Percentiles rank a stretch among this genome's conserved stretches.
phyloP scores from a whole-genome alignment of 164 flowering plant genomes.

The Chimonanthus praecox region DNA sequence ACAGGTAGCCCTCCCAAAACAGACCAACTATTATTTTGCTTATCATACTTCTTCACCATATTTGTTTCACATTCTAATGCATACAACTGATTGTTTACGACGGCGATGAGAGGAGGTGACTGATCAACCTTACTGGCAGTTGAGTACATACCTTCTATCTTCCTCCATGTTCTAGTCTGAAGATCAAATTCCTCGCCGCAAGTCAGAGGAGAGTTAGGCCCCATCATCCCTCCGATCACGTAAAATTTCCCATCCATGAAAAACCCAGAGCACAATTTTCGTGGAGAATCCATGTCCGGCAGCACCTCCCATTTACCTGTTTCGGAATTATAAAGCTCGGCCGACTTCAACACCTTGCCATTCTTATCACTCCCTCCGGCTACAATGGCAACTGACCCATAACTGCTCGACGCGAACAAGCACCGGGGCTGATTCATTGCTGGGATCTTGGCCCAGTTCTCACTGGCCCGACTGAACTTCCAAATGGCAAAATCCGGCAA shows the following conservation, averaged over 20 bases:
- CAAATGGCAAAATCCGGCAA: constrained; percentile 20
- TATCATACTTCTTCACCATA: constrained; percentile 33
- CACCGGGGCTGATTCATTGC: constrained; percentile 28
- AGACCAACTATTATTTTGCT: constrained; percentile 24
- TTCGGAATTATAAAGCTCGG: constrained; percentile 34
- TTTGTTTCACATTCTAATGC: constrained; percentile 31
- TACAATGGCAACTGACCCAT: constrained; percentile 27
- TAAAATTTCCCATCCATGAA: no score
- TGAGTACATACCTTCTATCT: constrained; percentile 29
- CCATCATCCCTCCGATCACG: constrained; percentile 21
- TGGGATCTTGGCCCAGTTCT: constrained; percentile 21
- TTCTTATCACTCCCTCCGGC: constrained; percentile 34
- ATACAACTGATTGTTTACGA: constrained; percentile 34
- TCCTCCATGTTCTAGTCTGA: constrained; percentile 29
- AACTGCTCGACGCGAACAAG: constrained; percentile 32
- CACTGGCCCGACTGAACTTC: constrained; percentile 23
- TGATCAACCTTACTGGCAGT: constrained; percentile 8
- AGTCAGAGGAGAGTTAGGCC: constrained; percentile 14
- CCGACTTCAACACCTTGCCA: constrained; percentile 25
- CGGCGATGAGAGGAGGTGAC: constrained; percentile 35
- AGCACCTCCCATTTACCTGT: constrained; percentile 22
- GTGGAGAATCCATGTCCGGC: constrained; percentile 29
- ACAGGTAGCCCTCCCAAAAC: constrained; percentile 30
- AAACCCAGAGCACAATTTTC: constrained; percentile 25
- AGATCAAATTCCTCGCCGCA: constrained; percentile 38